Evolutionary conservation across 176 grass and related monocot species (phyloP).

Genomic region (Carex littledalei): DNA sequence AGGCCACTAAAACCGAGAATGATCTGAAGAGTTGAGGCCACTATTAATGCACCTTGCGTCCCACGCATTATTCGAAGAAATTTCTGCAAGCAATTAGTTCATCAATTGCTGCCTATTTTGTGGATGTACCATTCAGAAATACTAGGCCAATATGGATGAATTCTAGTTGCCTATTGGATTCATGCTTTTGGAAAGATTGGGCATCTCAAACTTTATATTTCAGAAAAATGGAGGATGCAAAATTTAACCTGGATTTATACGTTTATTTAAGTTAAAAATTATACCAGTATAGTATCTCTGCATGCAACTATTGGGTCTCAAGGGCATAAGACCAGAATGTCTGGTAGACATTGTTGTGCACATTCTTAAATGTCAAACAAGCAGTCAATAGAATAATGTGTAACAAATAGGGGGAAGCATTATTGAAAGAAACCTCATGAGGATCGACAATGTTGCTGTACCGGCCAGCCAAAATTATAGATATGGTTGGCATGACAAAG

Average conservation of each 20-base stretch:
- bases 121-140: background rate
- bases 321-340: background rate
- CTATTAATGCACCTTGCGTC: slow-evolving; percentile 86
- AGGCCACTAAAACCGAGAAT: slow-evolving; percentile 80
- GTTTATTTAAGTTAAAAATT: background rate
- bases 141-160: background rate
- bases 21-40: slow-evolving; percentile 80
- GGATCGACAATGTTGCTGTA: slow-evolving; percentile 59
- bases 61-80: slow-evolving; percentile 68
- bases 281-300: background rate
- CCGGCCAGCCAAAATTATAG: slow-evolving; percentile 64
- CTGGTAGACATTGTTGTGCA: background rate
- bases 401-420: background rate
- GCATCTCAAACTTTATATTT: background rate
- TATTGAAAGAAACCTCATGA: slow-evolving; percentile 44
- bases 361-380: background rate
- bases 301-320: background rate
- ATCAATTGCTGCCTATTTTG: background rate
- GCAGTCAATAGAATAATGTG: background rate
- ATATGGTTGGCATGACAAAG: slow-evolving; percentile 72
- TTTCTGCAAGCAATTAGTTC: slow-evolving; percentile 38
- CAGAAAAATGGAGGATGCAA: background rate
- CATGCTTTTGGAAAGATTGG: background rate
- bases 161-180: background rate
- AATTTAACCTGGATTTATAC: background rate